A percentile compares a stretch with the other conserved stretches of the same genome.
phyloP scores from a whole-genome alignment of 345 rosid species.

The Erysimum cheiranthoides region DNA sequence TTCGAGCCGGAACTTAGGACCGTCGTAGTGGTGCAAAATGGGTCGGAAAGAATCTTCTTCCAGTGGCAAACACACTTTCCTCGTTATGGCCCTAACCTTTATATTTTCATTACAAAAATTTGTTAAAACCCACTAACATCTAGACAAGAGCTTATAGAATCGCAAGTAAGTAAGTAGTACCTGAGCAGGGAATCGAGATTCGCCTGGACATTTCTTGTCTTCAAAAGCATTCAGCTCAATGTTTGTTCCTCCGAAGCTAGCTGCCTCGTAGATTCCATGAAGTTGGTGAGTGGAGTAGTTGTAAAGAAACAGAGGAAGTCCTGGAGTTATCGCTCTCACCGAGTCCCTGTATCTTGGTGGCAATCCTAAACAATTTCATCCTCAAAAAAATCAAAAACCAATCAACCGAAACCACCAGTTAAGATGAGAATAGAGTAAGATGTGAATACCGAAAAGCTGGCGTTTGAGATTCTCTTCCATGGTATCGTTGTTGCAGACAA shows the following conservation, averaged over 20 bases:
- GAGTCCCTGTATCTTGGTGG: conserved; percentile 97
- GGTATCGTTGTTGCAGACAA: conserved; percentile 99
- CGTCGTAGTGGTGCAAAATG: conserved; percentile 95
- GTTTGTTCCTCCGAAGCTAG: conserved; percentile 97
- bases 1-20: conserved; percentile 97
- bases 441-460: conserved; percentile 63
- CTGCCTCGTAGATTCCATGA: conserved; percentile 96
- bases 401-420: background rate
- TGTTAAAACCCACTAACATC: background rate
- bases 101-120: background rate
- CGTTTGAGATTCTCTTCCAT: conserved; percentile 94
- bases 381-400: background rate
- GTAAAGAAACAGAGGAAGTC: conserved; percentile 94
- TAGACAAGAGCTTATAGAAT: background rate
- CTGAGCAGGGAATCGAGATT: conserved; percentile 99
- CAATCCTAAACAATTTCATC: conserved; percentile 47
- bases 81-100: conserved; percentile 70
- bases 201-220: conserved; percentile 92
- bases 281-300: conserved; percentile 99
- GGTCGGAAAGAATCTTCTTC: conserved; percentile 99
- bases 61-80: conserved; percentile 84
- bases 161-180: conserved; percentile 7
- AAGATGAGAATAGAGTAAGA: background rate
- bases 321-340: conserved; percentile 96
- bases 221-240: conserved; percentile 93